phyloP scores from a whole-genome alignment of 2,329 filamentous ascomycete genomes.

The Emmonsia crescens region DNA sequence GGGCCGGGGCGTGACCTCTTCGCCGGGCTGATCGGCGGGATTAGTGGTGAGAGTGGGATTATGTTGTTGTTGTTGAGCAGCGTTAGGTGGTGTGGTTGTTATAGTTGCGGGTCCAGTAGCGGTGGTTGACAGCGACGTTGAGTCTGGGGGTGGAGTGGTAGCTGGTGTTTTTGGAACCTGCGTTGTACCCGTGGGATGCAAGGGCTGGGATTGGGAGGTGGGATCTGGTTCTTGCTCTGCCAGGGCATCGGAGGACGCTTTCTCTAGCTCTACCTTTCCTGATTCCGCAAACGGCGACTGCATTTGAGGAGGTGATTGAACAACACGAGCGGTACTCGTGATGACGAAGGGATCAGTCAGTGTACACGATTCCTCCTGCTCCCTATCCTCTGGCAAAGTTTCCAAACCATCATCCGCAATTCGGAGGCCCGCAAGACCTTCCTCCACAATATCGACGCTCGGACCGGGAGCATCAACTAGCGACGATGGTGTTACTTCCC shows the following conservation, averaged over 20 bases:
- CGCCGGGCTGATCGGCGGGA: not conserved
- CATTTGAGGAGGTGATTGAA: not conserved
- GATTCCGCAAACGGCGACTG: not conserved
- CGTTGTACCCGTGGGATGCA: slow-evolving; percentile 3
- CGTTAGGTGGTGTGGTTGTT: not conserved
- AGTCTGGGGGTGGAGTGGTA: not conserved
- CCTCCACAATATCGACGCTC: slow-evolving; percentile 16
- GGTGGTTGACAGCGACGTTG: not conserved
- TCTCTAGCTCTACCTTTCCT: not conserved
- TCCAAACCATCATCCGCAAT: slow-evolving; percentile 24
- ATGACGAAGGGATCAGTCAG: slow-evolving; percentile 7
- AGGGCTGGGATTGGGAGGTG: not conserved
- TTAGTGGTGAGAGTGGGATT: not conserved
- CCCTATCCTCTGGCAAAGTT: slow-evolving; percentile 20
- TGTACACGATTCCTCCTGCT: slow-evolving; percentile 12
- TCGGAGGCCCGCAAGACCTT: slow-evolving; percentile 23
- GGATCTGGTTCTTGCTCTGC: not conserved
- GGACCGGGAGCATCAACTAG: not conserved
- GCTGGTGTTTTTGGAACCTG: not conserved
- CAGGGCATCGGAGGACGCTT: not conserved
- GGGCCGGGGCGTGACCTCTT: slow-evolving; percentile 6
- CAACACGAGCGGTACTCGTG: not conserved
- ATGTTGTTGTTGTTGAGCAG: not conserved
- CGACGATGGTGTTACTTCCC: not conserved
- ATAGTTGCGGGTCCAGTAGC: not conserved